phyloP scores from a whole-genome alignment of 2,329 filamentous ascomycete genomes.

The Fusarium setosum region DNA sequence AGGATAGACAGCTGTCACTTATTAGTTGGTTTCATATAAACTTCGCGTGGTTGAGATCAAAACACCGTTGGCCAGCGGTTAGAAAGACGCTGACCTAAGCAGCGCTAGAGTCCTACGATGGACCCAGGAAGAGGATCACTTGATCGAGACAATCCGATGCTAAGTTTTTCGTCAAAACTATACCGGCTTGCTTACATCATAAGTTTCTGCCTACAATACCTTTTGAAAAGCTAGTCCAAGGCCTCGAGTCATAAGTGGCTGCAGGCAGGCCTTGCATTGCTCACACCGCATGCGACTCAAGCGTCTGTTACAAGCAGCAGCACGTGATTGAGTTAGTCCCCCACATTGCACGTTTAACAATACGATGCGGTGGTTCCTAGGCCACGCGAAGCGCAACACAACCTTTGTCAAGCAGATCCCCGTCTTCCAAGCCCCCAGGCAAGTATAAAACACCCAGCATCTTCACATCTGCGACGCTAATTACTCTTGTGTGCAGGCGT shows the following conservation, averaged over 20 bases:
- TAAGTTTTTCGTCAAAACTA: too few relatives aligned
- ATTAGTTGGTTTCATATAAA: too few relatives aligned
- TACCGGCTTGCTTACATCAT: too few relatives aligned
- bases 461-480: not conserved
- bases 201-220: not conserved
- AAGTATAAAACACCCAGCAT: not conserved
- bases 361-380: slow-evolving; percentile 30
- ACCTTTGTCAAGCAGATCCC: slow-evolving; percentile 10
- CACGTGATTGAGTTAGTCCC: slow-evolving; percentile 26
- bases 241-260: not conserved
- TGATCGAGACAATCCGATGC: not conserved
- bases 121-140: not conserved
- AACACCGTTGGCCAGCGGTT: too few relatives aligned
- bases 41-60: too few relatives aligned
- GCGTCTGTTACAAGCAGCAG: not conserved
- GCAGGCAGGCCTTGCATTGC: not conserved
- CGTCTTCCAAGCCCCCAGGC: slow-evolving; percentile 18
- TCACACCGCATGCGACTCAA: not conserved
- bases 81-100: not conserved
- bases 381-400: slow-evolving; percentile 31
- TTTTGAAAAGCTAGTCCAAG: not conserved
- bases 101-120: not conserved
- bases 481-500: not conserved
- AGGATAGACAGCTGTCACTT: not conserved
- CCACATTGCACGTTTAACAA: slow-evolving; percentile 24